A percentile compares a stretch with the other conserved stretches of the same genome.
These are phyloP conservation scores for Pisolithus marmoratus DNA, from an alignment of 768 basidiomycete species.

Conservation along the genomic window DNA sequence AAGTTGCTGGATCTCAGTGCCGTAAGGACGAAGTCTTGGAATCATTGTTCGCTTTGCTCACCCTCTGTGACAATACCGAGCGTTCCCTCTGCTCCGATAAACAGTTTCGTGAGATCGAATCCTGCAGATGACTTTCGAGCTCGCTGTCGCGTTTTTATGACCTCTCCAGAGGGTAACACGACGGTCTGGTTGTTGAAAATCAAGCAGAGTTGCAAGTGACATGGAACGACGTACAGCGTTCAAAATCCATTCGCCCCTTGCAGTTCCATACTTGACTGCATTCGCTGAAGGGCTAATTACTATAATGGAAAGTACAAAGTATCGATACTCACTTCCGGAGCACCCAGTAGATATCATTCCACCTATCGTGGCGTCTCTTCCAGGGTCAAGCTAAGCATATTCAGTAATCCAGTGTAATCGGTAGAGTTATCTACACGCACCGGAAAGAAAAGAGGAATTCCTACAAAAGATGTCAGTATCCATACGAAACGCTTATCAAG, in stretches of 20 bases:
- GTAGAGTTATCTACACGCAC: background rate
- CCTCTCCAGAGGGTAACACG: slow-evolving; percentile 72
- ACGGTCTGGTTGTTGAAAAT: slow-evolving; percentile 46
- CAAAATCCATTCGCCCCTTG: slow-evolving; percentile 78
- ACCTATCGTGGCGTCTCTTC: slow-evolving; percentile 52
- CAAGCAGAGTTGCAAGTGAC: background rate
- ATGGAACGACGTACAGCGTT: slow-evolving; percentile 48
- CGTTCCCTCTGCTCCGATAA: slow-evolving; percentile 84
- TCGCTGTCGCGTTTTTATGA: slow-evolving; percentile 76
- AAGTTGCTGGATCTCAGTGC: slow-evolving; percentile 45
- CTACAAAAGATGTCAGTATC: slow-evolving; percentile 1
- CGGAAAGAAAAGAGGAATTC: slow-evolving; percentile 13
- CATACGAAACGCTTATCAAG: background rate
- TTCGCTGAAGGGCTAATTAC: slow-evolving; percentile 40
- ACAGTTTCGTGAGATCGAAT: slow-evolving; percentile 76
- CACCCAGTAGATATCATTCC: slow-evolving; percentile 83
- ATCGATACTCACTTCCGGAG: slow-evolving; percentile 55
- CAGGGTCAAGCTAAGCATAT: slow-evolving; percentile 10
- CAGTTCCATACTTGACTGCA: slow-evolving; percentile 76
- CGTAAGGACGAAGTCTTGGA: background rate
- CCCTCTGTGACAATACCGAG: slow-evolving; percentile 82
- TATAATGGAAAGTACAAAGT: background rate
- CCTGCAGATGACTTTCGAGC: slow-evolving; percentile 79
- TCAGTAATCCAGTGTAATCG: background rate
- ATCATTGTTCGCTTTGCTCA: slow-evolving; percentile 9